Evolutionary conservation across 305 asterid species (phyloP), one percentile per base, ranked within the genome.

Genomic region (Fraxinus nigra): DNA sequence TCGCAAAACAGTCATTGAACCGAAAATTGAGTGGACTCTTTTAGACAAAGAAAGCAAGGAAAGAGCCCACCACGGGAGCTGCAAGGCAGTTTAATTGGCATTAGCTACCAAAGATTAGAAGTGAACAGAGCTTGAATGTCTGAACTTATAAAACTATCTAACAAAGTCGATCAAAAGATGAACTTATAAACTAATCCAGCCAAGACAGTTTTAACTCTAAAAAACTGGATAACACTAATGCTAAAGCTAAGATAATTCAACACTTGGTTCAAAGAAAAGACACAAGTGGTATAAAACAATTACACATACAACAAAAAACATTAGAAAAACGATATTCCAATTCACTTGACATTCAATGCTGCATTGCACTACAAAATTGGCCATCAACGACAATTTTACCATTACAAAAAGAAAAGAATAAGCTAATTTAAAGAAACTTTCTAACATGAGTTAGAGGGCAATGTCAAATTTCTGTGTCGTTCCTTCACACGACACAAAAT

Each of bases 41-140:
- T 94, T 95, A 61, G 99, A 95, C 85, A 95, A 82, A 81, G 93
- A 86, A 59, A 95, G 88, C 91, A 95, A 87, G 88, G 91, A 87
- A 78, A 95, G 88, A 72, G 98, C 97, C 99, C 99, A 95, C 99
- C 97, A 95, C 72, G 99, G 99, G 79, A 94, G 89, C 99, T 95
- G 97, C 88, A 88, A 82, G 13, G 80, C 72, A 75, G 80, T 72
- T 67, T 30, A 79, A 78, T 78, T 37, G 75, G 24, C 46, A 70
- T 70, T 70, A 70, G 43, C 75, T 70, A 70, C 40, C 40, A 13
- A 70, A 70, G 43, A 70, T 32, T 32, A 70, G 16, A 69, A 70
- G 75, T 1, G 11, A 70, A 14, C 40, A 32, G 43, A 70, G 43
- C 75, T 70, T 32, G 43, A 70, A 30, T 69, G 40, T 30, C 37